Percentiles rank a stretch among this genome's conserved stretches.
Conservation (phyloP, 306 rosid species). For the Citrullus mucosospermus region DNA sequence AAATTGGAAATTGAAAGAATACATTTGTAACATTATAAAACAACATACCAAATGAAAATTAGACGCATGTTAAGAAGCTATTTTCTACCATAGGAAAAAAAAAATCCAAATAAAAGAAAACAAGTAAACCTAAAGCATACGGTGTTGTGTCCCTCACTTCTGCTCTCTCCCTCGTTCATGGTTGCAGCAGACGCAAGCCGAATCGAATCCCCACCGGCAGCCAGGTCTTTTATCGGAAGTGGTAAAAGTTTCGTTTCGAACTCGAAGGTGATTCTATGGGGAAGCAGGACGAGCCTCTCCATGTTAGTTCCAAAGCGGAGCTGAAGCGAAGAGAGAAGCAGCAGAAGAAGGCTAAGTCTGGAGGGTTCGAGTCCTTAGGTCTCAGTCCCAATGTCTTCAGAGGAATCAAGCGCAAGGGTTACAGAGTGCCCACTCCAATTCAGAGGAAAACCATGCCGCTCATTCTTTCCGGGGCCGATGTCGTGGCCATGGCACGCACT, state of each 20-base stretch:
- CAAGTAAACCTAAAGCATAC: no score
- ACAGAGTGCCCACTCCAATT: slow-evolving; percentile 82
- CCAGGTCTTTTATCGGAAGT: not conserved
- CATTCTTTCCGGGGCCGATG: slow-evolving; percentile 71
- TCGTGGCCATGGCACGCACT: slow-evolving; percentile 96
- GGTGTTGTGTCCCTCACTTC: no score
- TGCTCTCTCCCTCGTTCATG: no score
- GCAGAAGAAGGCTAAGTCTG: slow-evolving; percentile 58
- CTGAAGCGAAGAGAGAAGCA: slow-evolving; percentile 30
- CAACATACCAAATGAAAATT: no score
- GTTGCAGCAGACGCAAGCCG: no score
- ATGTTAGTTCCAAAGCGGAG: slow-evolving; percentile 41
- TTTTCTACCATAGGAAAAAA: no score
- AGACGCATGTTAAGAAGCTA: no score
- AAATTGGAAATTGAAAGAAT: no score
- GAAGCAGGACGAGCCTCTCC: not conserved
- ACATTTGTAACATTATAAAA: no score
- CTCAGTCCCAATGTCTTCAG: slow-evolving; percentile 45
- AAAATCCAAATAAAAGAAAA: no score
- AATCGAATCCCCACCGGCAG: no score
- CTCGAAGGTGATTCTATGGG: not conserved
- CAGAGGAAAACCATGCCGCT: slow-evolving; percentile 93
- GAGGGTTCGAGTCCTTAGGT: slow-evolving; percentile 74
- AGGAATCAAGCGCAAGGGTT: slow-evolving; percentile 76
- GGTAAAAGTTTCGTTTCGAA: not conserved